Conservation (phyloP, 1,139 yeast species). For the Suhomyces taliae region DNA sequence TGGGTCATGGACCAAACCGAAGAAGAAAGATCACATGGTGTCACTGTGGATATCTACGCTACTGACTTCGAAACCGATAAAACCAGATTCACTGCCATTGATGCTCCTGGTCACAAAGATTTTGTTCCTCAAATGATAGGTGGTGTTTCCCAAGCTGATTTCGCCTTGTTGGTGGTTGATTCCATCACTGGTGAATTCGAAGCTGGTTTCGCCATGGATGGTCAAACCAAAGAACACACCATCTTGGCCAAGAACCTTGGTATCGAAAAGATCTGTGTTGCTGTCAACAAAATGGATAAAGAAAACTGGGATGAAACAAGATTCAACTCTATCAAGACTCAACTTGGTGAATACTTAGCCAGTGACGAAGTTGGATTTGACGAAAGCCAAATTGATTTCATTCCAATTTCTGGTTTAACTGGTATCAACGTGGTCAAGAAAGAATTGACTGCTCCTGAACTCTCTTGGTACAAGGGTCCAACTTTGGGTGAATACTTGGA, state of each 20-base stretch:
- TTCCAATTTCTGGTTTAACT: conserved; percentile 83
- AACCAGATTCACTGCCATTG: conserved; percentile 80
- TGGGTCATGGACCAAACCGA: conserved; percentile 97
- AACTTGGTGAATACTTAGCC: conserved; percentile 58
- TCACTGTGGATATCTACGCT: conserved; percentile 89
- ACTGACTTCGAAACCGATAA: conserved; percentile 71
- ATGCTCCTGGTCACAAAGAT: conserved; percentile 75
- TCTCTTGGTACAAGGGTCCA: conserved; percentile 67
- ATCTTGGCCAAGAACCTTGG: conserved; percentile 82
- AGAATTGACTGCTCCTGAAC: conserved; percentile 27
- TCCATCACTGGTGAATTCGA: conserved; percentile 84
- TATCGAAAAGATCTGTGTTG: conserved; percentile 70
- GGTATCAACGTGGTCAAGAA: conserved; percentile 76
- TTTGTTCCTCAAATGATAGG: conserved; percentile 57
- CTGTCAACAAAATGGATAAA: conserved; percentile 86
- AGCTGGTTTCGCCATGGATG: conserved; percentile 80
- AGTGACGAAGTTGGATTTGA: conserved; percentile 60
- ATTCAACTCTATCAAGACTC: conserved; percentile 59
- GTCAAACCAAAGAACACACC: conserved; percentile 95
- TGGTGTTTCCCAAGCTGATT: conserved; percentile 59
- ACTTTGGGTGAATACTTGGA: conserved; percentile 63
- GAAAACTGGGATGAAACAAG: conserved; percentile 67
- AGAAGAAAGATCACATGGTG: conserved; percentile 89
- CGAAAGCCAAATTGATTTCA: conserved; percentile 52
- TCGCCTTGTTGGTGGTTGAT: conserved; percentile 75